phyloP scores from a whole-genome alignment of 2,329 filamentous ascomycete species.

The Rutstroemia sp. region DNA sequence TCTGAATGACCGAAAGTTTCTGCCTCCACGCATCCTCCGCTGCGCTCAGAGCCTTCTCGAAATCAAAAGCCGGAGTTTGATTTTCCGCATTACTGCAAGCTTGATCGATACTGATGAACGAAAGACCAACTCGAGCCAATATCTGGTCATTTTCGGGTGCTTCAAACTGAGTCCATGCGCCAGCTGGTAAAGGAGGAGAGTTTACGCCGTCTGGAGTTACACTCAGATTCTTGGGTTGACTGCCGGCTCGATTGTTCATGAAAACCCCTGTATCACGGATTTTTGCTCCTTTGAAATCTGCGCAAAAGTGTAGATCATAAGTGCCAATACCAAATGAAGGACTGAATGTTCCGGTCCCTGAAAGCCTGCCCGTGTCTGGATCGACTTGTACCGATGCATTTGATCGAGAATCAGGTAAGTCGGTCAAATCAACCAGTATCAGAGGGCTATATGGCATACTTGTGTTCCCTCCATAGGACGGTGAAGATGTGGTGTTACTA shows the following conservation, averaged over 20 bases:
- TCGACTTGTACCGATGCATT: conserved; percentile 52
- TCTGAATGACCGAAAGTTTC: conserved; percentile 51
- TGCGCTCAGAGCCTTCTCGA: conserved; percentile 43
- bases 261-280: conserved; percentile 57
- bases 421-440: conserved; percentile 57
- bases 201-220: conserved; percentile 44
- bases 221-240: conserved; percentile 38
- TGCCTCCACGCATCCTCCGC: conserved; percentile 51
- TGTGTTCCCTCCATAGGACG: too few relatives aligned
- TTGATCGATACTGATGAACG: conserved; percentile 58
- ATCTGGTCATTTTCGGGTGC: conserved; percentile 40
- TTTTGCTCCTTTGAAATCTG: conserved; percentile 53
- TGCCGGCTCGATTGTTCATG: conserved; percentile 47
- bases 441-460: conserved; percentile 40
- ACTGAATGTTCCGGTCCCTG: conserved; percentile 51
- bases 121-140: conserved; percentile 58
- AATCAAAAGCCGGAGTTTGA: conserved; percentile 62
- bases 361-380: conserved; percentile 49
- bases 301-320: conserved; percentile 58
- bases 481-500: conserved; percentile 15
- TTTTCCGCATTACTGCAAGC: conserved; percentile 61
- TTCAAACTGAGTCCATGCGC: conserved; percentile 56
- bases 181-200: conserved; percentile 48
- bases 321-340: conserved; percentile 58
- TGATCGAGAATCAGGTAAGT: conserved; percentile 51